These are phyloP conservation scores for Fomitopsis betulina DNA, from an alignment of 1,284 basidiomycete species.

Conservation along the genomic window DNA sequence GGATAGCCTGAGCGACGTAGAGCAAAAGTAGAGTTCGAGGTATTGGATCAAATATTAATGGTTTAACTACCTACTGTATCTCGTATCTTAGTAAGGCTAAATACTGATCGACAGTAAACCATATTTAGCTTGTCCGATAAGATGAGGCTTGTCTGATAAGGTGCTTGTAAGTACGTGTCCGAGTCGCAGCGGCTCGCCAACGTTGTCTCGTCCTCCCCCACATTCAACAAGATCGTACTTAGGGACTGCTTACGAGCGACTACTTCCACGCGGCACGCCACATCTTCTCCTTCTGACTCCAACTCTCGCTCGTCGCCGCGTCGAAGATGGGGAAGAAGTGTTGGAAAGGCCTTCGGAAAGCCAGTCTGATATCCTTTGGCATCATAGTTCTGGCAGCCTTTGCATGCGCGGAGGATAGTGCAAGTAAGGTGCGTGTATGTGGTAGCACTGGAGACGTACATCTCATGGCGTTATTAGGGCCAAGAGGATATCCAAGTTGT, in stretches of 20 bases:
- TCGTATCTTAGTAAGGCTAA: no score
- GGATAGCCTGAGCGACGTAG: no score
- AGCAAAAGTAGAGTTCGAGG: no score
- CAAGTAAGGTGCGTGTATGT: neutral
- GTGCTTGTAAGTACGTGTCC: slow-evolving; percentile 4
- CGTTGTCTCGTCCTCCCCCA: no score
- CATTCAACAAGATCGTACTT: no score
- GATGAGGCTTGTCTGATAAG: slow-evolving; percentile 5
- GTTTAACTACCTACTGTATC: no score
- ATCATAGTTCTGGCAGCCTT: slow-evolving; percentile 23
- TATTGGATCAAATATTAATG: no score
- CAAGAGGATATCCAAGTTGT: slow-evolving; percentile 13
- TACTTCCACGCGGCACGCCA: no score
- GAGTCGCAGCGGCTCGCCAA: neutral
- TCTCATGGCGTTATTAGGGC: neutral
- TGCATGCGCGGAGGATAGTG: slow-evolving; percentile 12
- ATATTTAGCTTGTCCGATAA: slow-evolving; percentile 1
- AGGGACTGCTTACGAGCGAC: no score
- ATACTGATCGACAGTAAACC: neutral
- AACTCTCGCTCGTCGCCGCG: neutral
- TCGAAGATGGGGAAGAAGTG: slow-evolving; percentile 9
- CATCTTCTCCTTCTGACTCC: neutral
- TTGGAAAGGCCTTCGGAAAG: slow-evolving; percentile 18
- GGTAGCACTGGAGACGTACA: neutral
- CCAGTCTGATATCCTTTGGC: slow-evolving; percentile 25